These are phyloP conservation scores for Acacia crassicarpa DNA, from an alignment of 306 rosid species.

Conservation along the genomic window DNA sequence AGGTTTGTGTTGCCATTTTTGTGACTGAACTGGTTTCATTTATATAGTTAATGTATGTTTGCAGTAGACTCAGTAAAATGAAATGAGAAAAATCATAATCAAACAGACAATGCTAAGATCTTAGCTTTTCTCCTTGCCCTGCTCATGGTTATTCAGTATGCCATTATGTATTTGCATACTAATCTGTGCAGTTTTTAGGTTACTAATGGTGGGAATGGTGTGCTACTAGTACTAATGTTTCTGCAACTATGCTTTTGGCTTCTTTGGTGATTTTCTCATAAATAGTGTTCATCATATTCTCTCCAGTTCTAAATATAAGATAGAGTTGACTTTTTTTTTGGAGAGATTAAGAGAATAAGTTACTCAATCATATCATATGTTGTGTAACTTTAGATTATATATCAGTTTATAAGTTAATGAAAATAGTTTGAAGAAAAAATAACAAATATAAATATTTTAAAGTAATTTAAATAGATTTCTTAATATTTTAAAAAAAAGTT, in stretches of 20 bases:
- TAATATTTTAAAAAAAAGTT: no score
- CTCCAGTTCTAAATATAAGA: no score
- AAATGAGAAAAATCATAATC: neutral
- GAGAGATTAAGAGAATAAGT: no score
- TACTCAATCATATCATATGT: no score
- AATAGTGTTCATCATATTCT: neutral
- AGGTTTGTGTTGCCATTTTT: neutral
- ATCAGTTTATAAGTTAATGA: no score
- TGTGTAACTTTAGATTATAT: no score
- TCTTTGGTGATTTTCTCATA: constrained; percentile 53
- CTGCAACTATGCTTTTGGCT: constrained; percentile 65
- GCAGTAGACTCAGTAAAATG: constrained; percentile 1
- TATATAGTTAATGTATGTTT: neutral
- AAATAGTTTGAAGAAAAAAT: no score
- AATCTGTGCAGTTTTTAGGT: constrained; percentile 49
- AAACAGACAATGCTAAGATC: neutral
- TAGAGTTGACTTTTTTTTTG: no score
- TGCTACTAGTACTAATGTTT: constrained; percentile 92
- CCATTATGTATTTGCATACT: constrained; percentile 15
- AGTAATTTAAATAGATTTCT: no score
- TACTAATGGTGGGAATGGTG: constrained; percentile 70
- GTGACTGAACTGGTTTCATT: neutral
- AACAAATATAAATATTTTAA: no score
- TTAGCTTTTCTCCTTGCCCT: neutral
- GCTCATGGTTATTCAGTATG: constrained; percentile 13